Evolutionary conservation across 441 rosid genomes (phyloP), one percentile per base, ranked within the genome.

Genomic region (Gossypium lobatum): DNA sequence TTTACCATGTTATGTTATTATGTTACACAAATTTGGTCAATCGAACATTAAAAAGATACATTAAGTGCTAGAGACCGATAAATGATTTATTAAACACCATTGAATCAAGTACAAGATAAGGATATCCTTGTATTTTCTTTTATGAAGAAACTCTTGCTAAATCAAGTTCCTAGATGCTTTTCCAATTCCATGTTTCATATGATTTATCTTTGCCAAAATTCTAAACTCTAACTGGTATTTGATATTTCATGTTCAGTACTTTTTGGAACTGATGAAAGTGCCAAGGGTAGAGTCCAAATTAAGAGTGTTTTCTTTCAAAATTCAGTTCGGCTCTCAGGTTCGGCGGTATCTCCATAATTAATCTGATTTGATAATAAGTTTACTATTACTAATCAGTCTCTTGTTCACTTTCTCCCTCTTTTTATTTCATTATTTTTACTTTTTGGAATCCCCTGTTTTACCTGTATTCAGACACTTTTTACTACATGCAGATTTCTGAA

Each of bases 241-340:
- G 20, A 31, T 16, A 54, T 63, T 74, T 72, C 9, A 61, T 69
- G 66, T 83, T 64, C 91, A 95, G 99, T 95, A 76, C 78, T 91
- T 95, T 82, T 72, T 95, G 85, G 98, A 91, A 92, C 89, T 79
- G 74, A 95, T 95, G 98, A 95, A 93, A 85, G 98, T 95, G 84
- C 98, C 99, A 55, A 90, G 99, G 39, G 98, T 93, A 48, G 99
- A 93, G 85, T 93, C 97, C 34, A 95, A 95, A 80, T 80, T 95
- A 58, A 85, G 97, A 87, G 97, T 95, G 55, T 93, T 95, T 85
- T 88, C 97, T 80, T 93, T 91, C 90, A 95, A 95, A 86, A 91
- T 95, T 82, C 98, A 93, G 79, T 93, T 93, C 53, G 73, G 88
- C 78, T 78, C 93, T 86, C 99, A 93, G 99, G 99, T 95, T 84